Evolutionary conservation across 306 rosid species (phyloP).

Genomic region (Begonia loranthoides): DNA sequence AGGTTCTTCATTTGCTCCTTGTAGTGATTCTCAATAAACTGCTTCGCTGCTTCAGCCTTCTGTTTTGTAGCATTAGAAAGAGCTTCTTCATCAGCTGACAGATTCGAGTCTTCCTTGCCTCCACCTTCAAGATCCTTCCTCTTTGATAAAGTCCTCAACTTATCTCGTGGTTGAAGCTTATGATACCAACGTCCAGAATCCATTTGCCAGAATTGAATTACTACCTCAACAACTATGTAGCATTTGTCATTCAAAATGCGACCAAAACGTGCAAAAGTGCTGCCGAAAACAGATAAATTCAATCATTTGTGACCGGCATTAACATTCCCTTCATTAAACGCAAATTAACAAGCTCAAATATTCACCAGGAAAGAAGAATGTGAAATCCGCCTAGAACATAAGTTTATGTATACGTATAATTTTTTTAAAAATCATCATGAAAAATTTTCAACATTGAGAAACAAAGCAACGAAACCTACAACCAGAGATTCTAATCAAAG

Average conservation of each 20-base stretch:
- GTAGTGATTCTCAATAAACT: constrained; percentile 92
- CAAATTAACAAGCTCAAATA: background rate
- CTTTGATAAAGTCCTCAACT: constrained; percentile 31
- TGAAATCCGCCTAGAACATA: too few relatives aligned
- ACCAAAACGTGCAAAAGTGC: constrained; percentile 8
- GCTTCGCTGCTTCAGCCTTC: constrained; percentile 90
- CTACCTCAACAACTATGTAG: constrained; percentile 11
- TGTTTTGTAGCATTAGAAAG: constrained; percentile 71
- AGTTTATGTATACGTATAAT: too few relatives aligned
- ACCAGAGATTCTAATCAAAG: too few relatives aligned
- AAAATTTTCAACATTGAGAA: background rate
- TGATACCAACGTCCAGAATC: constrained; percentile 92
- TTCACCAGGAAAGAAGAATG: too few relatives aligned
- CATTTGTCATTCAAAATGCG: constrained; percentile 7
- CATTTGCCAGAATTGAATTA: constrained; percentile 26
- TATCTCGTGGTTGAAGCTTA: constrained; percentile 83
- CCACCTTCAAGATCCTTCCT: constrained; percentile 39
- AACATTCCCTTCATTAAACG: background rate
- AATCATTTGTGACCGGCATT: constrained; percentile 9
- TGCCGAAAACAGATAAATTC: constrained; percentile 9
- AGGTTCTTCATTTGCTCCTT: constrained; percentile 95
- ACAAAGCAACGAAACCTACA: too few relatives aligned
- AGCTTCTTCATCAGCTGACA: constrained; percentile 36
- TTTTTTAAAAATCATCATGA: background rate
- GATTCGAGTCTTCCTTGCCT: constrained; percentile 22